Percentiles rank a stretch among this genome's conserved stretches.
Conservation (phyloP, 768 basidiomycete genomes). For the Trametes cinnabarina region DNA sequence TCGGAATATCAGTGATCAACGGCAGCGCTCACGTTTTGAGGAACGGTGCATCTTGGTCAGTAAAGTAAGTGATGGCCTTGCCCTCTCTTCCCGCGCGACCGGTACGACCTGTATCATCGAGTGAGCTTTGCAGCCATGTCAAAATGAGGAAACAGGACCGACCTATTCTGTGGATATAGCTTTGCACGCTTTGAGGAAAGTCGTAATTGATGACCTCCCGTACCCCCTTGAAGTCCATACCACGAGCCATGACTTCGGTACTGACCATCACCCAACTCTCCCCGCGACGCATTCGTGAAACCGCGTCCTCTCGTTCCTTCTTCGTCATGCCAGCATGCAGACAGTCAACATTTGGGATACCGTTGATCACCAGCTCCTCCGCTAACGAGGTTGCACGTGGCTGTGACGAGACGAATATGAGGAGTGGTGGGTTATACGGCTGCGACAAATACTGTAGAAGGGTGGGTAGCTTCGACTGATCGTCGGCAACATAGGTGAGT, state of each 20-base stretch:
- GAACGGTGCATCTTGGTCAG: slow-evolving; percentile 87
- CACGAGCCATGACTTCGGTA: slow-evolving; percentile 96
- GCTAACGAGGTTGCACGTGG: slow-evolving; percentile 77
- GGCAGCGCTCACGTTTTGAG: slow-evolving; percentile 72
- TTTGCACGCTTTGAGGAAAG: slow-evolving; percentile 93
- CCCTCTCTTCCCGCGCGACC: slow-evolving; percentile 92
- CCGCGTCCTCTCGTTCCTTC: slow-evolving; percentile 83
- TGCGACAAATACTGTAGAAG: slow-evolving; percentile 75
- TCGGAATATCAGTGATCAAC: neutral
- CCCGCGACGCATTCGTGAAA: slow-evolving; percentile 82
- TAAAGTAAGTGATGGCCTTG: slow-evolving; percentile 94
- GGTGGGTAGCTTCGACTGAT: slow-evolving; percentile 91
- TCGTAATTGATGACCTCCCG: slow-evolving; percentile 95
- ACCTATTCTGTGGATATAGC: slow-evolving; percentile 96
- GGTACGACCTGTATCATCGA: slow-evolving; percentile 65
- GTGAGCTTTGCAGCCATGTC: neutral
- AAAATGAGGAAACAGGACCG: slow-evolving; percentile 9
- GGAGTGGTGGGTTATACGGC: slow-evolving; percentile 85
- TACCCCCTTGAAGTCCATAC: slow-evolving; percentile 97
- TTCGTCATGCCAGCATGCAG: slow-evolving; percentile 89
- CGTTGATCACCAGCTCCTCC: slow-evolving; percentile 77
- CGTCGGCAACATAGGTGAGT: slow-evolving; percentile 88
- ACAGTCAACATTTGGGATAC: slow-evolving; percentile 79
- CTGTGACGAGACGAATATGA: slow-evolving; percentile 91
- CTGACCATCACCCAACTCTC: slow-evolving; percentile 94